Evolutionary conservation across 2,329 filamentous ascomycete species (phyloP).

Genomic region (Rhynchosporium graminicola): DNA sequence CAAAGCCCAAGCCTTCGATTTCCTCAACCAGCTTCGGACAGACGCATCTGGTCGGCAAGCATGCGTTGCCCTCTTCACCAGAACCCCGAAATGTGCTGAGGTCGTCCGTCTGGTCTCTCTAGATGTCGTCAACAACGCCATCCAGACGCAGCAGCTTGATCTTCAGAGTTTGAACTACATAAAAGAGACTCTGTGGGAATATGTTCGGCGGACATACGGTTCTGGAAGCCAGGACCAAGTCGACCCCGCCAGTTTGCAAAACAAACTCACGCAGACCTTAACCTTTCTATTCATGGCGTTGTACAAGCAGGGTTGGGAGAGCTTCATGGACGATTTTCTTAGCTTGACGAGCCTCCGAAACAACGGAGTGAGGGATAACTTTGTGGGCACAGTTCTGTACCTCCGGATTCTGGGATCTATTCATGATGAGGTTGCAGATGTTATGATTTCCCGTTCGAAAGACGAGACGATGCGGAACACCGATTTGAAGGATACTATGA

Average conservation of each 20-base stretch:
- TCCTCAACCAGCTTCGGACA: conserved; percentile 73
- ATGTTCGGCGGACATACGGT: conserved; percentile 76
- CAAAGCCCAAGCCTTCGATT: conserved; percentile 81
- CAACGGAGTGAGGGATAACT: conserved; percentile 65
- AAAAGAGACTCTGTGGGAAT: conserved; percentile 78
- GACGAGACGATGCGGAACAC: conserved; percentile 83
- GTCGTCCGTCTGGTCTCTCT: conserved; percentile 86
- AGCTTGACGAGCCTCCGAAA: conserved; percentile 67
- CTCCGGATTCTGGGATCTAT: conserved; percentile 85
- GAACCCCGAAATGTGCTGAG: conserved; percentile 73
- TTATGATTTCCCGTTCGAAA: conserved; percentile 76
- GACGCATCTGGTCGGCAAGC: conserved; percentile 89
- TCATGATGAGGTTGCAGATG: conserved; percentile 96
- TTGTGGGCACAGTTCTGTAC: conserved; percentile 79
- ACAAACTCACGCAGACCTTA: conserved; percentile 94
- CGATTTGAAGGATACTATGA: conserved; percentile 86
- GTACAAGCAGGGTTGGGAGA: conserved; percentile 84
- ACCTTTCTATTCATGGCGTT: conserved; percentile 89
- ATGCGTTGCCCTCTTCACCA: conserved; percentile 82
- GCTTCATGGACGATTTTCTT: conserved; percentile 88
- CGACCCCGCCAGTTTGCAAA: conserved; percentile 81
- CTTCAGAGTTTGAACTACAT: conserved; percentile 70
- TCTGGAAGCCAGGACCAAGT: conserved; percentile 53
- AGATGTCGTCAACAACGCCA: conserved; percentile 89
- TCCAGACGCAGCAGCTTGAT: conserved; percentile 78